Evolutionary conservation across 352 stramenopile genomes (phyloP), one percentile per base, ranked within the genome.

Genomic region (Phytophthora meadii): DNA sequence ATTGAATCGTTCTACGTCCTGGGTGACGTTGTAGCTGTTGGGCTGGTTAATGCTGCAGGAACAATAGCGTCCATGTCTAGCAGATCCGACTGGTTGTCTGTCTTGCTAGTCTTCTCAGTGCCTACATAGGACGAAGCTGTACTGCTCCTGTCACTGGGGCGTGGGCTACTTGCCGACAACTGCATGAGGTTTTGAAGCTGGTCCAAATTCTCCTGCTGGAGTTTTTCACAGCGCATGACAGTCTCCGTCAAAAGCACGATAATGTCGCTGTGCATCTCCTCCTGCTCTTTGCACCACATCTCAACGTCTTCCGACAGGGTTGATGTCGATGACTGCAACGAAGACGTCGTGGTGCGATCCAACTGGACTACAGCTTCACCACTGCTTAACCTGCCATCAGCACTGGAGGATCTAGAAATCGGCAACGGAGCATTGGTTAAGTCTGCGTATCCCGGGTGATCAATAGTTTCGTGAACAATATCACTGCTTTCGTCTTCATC

Each of bases 171-270:
- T 12, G 68, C 70, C 25, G 82, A 79, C 17, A 92, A 64, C 49
- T 95, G 81, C 82, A 95, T 88, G 60, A 88, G 81, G 59, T 86
- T 88, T 68, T 93, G 81, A n/a, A 95, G 75, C 61, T 95, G 84
- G 59, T 95, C 87, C 36, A 93, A 53, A 44, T 90, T 88, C 58
- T 95, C 82, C 68, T 93, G 84, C 66, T 95, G 84, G 7, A 95
- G 63, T 34, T 79, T 82, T 66, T 95, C 87, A 58, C 87, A 95
- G 27, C 83, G 79, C 74, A 92, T 74, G 44, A 93, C 76, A 4
- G 87, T 95, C 68, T 95, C 87, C 4, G 87, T 95, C 5, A 95
- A 59, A 50, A 95, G 68, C 61, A 93, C 71, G 47, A 95, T 84
- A 44, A 93, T 82, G 25, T 82, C 82, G 55, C 79, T 90, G 70